Evolutionary conservation across 108 stramenopile species (phyloP), one percentile per base, ranked within the genome.

Genomic region (Asterionellopsis glacialis): DNA sequence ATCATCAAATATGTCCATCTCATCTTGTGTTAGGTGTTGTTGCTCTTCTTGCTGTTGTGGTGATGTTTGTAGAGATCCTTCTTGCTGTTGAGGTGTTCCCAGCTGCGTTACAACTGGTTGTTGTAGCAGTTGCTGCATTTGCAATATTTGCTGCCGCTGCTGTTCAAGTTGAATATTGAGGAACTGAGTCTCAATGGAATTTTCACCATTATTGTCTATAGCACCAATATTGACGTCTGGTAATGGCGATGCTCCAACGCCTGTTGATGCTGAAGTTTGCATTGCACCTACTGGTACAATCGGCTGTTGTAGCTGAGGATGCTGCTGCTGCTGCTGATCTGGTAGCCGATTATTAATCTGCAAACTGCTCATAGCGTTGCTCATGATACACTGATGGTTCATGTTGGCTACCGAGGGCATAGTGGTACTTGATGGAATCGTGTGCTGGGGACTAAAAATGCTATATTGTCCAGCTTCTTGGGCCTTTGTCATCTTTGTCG

Each of bases 101-200:
- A 6, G 52, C 19, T 24, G 15, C 2, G 14, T 19, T 5, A 5
- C 14, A 15, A 25, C 21, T 25, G 52, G 22, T 15, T 24, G 39
- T 39, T 57, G 56, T 39, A 39, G 39, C 56, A 39, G 39, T 57
- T 54, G 52, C 22, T 54, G 52, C 47, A 48, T 7, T 48, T 48
- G 47, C 16, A 48, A 21, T 48, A 19, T 16, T 9, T 48, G 47
- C 47, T 33, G 33, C 2, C 33, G 33, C 33, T 33, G 33, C 2
- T 33, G 33, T 33, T 33, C 33, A 33, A 33, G 33, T 33, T 33
- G 33, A 33, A 33, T 33, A 2, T 33, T 33, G 33, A 33, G 5
- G 2, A 33, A 33, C 33, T 33, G 33, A 33, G 33, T 5, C 33
- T 7, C 33, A 33, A 33, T 33, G 5, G 33, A 2, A 33, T 33